These are phyloP conservation scores for Nyctanthes arbortristis DNA, from an alignment of 257 asterid species.

Conservation along the genomic window DNA sequence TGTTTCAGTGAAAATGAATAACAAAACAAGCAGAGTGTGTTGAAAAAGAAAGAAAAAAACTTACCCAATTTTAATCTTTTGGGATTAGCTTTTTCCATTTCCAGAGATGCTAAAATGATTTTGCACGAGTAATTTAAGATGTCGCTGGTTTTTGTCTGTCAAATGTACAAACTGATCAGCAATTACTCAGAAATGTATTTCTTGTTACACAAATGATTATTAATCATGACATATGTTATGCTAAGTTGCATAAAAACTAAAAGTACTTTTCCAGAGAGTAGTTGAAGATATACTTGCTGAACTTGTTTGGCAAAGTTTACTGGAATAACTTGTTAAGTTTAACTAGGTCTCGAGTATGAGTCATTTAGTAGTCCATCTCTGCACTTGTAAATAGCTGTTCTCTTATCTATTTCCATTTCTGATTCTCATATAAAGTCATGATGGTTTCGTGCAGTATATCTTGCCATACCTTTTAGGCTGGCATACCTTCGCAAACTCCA, in stretches of 20 bases:
- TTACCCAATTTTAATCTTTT: neutral
- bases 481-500: slow-evolving; percentile 75
- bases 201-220: neutral
- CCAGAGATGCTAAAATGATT: neutral
- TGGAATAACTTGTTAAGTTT: neutral
- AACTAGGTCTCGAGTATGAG: neutral
- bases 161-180: neutral
- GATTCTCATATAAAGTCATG: slow-evolving; percentile 19
- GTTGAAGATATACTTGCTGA: neutral
- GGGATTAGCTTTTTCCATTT: neutral
- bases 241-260: neutral
- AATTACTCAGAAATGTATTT: neutral
- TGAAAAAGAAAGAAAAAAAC: neutral
- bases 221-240: neutral
- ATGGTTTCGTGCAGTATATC: slow-evolving; percentile 58
- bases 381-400: neutral
- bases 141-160: neutral
- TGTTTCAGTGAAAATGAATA: neutral
- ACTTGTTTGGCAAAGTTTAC: neutral
- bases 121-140: neutral
- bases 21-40: neutral
- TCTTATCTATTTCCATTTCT: neutral
- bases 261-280: neutral
- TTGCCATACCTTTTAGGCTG: slow-evolving; percentile 89
- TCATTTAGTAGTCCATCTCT: neutral